Percentiles rank a stretch among this genome's conserved stretches.
phyloP scores from a whole-genome alignment of 2,329 filamentous ascomycete species.

The Colletotrichum trifolii region DNA sequence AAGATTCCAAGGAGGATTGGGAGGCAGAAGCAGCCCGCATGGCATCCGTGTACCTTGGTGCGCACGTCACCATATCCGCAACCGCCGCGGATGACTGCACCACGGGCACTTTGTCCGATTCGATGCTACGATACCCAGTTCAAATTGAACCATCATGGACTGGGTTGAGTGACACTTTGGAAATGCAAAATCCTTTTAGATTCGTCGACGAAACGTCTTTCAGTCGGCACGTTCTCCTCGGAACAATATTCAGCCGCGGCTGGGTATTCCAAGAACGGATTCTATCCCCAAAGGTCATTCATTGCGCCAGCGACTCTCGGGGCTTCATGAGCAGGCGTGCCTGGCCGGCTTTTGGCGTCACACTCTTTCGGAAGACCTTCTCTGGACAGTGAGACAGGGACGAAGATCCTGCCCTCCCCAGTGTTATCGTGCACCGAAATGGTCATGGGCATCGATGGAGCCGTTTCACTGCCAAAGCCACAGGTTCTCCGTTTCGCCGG shows the following conservation, averaged over 20 bases:
- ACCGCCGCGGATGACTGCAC: conserved; percentile 4
- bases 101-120: not conserved
- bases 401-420: conserved; percentile 2
- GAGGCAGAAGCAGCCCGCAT: not conserved
- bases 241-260: too few species aligned
- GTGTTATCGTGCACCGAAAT: conserved; percentile 1
- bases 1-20: conserved; percentile 9
- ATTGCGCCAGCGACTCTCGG: too few species aligned
- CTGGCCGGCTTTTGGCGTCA: not conserved
- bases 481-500: not conserved
- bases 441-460: conserved; percentile 5
- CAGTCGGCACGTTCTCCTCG: too few species aligned
- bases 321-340: too few species aligned
- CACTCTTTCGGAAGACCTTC: not conserved
- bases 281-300: too few species aligned
- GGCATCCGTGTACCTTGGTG: conserved; percentile 2
- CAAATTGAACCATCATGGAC: not conserved
- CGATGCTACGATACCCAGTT: not conserved
- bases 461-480: conserved; percentile 5
- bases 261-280: too few species aligned
- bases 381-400: not conserved
- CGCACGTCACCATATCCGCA: conserved; percentile 8
- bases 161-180: too few species aligned
- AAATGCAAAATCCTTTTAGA: too few species aligned
- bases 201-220: too few species aligned